These are phyloP conservation scores for Castanea sativa DNA, from an alignment of 306 rosid genomes.

Conservation along the genomic window DNA sequence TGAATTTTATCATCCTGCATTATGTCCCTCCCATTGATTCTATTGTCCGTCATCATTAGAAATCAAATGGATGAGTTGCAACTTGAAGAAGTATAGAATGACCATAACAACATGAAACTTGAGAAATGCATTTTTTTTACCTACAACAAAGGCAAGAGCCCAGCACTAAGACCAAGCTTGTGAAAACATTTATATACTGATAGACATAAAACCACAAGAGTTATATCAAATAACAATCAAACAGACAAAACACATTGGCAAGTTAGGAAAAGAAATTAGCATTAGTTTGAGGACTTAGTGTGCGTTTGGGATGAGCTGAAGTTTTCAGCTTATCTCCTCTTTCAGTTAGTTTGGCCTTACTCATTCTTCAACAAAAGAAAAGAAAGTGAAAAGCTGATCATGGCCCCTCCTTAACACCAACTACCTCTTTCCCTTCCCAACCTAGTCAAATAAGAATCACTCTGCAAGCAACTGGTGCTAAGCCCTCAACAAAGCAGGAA, in stretches of 20 bases:
- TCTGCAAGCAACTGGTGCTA: too few relatives aligned
- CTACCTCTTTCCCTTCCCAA: too few relatives aligned
- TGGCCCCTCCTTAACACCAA: too few relatives aligned
- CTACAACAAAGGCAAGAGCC: constrained; percentile 27
- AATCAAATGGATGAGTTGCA: constrained; percentile 60
- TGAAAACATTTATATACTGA: neutral
- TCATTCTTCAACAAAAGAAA: too few relatives aligned
- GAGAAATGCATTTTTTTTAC: constrained; percentile 40
- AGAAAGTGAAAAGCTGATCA: too few relatives aligned
- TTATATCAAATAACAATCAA: neutral
- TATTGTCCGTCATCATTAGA: constrained; percentile 72
- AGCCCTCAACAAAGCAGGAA: too few relatives aligned
- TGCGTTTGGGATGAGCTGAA: too few relatives aligned
- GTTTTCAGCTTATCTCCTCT: too few relatives aligned
- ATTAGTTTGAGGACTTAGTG: too few relatives aligned
- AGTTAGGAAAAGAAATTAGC: too few relatives aligned
- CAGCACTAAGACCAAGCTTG: constrained; percentile 1
- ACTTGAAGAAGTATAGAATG: constrained; percentile 38
- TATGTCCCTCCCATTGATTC: constrained; percentile 81
- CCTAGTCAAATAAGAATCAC: too few relatives aligned
- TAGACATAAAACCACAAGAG: neutral
- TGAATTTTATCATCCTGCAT: constrained; percentile 65
- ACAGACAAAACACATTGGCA: neutral
- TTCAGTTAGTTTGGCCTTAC: too few relatives aligned
- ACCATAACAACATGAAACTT: constrained; percentile 34